Conservation (phyloP, 2,329 filamentous ascomycete genomes). For the Pezizomycotina sp. region DNA sequence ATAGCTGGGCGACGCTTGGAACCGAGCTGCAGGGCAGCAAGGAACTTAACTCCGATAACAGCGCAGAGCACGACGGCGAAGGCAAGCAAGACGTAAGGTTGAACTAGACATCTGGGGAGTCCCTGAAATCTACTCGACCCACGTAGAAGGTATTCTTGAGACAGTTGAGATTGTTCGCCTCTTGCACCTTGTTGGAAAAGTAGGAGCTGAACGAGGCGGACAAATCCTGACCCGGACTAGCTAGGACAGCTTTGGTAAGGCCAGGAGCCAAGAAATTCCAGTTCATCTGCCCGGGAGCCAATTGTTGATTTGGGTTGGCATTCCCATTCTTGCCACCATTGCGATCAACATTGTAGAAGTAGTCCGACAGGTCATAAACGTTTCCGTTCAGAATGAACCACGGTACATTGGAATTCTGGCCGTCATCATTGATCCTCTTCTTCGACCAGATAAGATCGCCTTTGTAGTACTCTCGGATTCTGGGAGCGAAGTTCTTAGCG, state of each 20-base stretch:
- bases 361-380: conserved; percentile 83
- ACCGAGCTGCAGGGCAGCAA: conserved; percentile 82
- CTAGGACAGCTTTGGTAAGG: conserved; percentile 50
- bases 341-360: conserved; percentile 57
- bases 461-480: conserved; percentile 72
- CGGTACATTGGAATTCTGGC: conserved; percentile 47
- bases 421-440: conserved; percentile 45
- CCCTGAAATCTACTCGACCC: conserved; percentile 71
- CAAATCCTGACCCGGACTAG: conserved; percentile 66
- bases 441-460: conserved; percentile 63
- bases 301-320: too few species aligned
- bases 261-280: conserved; percentile 59
- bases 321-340: conserved; percentile 38
- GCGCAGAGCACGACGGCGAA: conserved; percentile 71
- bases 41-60: conserved; percentile 74
- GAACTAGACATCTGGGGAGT: conserved; percentile 61
- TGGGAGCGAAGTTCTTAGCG: conserved; percentile 50
- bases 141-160: conserved; percentile 69
- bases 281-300: conserved; percentile 22
- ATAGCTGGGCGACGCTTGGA: conserved; percentile 75
- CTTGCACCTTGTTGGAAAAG: conserved; percentile 34
- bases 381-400: conserved; percentile 66
- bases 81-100: conserved; percentile 75
- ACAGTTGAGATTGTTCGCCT: conserved; percentile 56
- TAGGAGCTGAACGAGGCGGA: conserved; percentile 46